Evolutionary conservation across 176 grass and related monocot genomes (phyloP), one percentile per base, ranked within the genome.

Genomic region (Bromus sterilis): DNA sequence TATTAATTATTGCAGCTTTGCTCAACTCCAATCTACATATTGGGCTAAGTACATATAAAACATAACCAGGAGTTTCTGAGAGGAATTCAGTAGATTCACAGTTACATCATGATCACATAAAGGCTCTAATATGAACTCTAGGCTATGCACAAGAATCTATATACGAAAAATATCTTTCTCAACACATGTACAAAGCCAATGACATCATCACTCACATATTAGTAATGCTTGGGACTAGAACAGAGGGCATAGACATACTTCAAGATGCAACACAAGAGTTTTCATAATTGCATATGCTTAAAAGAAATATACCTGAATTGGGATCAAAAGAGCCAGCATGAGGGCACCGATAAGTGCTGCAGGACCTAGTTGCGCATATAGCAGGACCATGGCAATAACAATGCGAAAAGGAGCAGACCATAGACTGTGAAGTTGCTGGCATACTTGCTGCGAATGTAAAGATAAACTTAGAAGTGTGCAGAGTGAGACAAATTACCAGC

Each of bases 321-420:
- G 90, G 55, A 98, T 86, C 81, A 98, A 78, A 91, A 98, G 74
- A 83, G 89, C 93, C n/a, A 98, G 85, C 89, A 98, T 71, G 31
- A 93, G 82, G 51, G 96, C 81, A 77, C 93, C 96, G 4, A 93
- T 81, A 79, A 98, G 83, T 56, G 92, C 86, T 75, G 96, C 92
- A 80, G 92, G 84, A 58, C 93, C 93, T 79, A 98, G 83, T 80
- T 98, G 86, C 39, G 43, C 35, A 39, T 95, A 98, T 46, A 98
- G 83, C 80, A 98, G 90, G 76, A 90, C 37, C 84, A 98, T 62
- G 78, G 96, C 75, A 75, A 91, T 91, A 71, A 89, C 56, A 82
- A 98, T 98, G 58, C 96, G 93, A 80, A 98, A 98, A 93, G 96
- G 96, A 90, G 96, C 96, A 67, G 96, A 98, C 96, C 96, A 98